Base-by-base conservation (phyloP, 192 early-diverging fungal genomes). In the Podochytrium sp. region DNA sequence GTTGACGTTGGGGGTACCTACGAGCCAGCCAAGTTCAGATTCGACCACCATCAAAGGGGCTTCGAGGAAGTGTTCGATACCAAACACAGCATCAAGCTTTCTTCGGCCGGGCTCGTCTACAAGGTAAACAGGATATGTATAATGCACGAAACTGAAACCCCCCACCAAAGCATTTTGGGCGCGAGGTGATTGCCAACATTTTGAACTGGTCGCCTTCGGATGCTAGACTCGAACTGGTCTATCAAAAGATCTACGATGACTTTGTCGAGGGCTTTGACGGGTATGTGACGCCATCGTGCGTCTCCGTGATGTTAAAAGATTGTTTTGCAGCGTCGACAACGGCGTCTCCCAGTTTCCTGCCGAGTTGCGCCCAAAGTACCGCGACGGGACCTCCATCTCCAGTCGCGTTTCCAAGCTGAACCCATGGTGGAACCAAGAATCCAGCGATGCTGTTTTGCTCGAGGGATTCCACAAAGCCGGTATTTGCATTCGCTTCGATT, bases 51-150 rank as follows among this genome's bases (percentile, higher is more conserved):
- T 76, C 96, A 98, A 81, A 90, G 96, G 63, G 95, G 92, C 42
- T 98, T 98, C 65, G 81, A 80, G 32, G 94, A 96, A 75, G 94
- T 93, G 62, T 98, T 97, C 78, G 87, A 87, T 34, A 78, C 70
- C 27, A 79, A 87, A 60, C 90, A 94, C 74, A 71, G 86, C 74
- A 79, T 86, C 51, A 94, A 94, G 83, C 87, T 98, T 56, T 96
- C 94, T 77, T 92, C 90, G 73, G 96, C 96, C n/a, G 96, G 96
- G 2, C 80, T 98, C 6, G 86, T 97, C 50, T 98, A 98, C 91
- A 97, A 97, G 32, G 70, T 72, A 60, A 1, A 18, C 74, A 41
- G 32, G 16, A 23, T 25, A 10, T 42, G 81, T 25, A 60, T 18
- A 37, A 39, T 53, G 32, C 64, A 85, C 79, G 32, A n/a, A n/a